Conservation (phyloP, 2,329 filamentous ascomycete genomes). For the Stylonectria norvegica region DNA sequence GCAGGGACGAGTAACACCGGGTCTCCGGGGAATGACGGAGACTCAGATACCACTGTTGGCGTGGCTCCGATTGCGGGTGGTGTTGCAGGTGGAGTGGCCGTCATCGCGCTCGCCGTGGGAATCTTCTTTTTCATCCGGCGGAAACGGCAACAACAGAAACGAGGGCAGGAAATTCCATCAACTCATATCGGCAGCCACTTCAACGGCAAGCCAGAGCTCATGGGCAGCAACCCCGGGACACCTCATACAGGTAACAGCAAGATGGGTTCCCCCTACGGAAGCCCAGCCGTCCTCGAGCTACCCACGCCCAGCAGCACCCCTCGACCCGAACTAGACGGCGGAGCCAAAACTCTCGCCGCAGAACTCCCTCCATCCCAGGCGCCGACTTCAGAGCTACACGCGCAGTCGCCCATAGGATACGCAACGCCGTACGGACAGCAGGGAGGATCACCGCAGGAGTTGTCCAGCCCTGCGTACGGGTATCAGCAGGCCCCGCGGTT, state of each 20-base stretch:
- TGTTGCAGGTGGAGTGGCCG: slow-evolving; percentile 26
- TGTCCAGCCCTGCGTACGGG: slow-evolving; percentile 19
- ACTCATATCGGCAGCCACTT: slow-evolving; percentile 12
- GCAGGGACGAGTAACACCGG: not conserved
- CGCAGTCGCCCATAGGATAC: slow-evolving; percentile 13
- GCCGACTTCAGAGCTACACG: slow-evolving; percentile 27
- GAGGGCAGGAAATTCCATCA: slow-evolving; percentile 21
- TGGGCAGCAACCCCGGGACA: slow-evolving; percentile 12
- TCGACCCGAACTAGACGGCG: slow-evolving; percentile 25
- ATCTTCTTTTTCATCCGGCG: slow-evolving; percentile 38
- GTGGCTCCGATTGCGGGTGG: slow-evolving; percentile 35
- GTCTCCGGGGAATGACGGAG: slow-evolving; percentile 7
- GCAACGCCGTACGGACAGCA: slow-evolving; percentile 21
- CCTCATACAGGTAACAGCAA: slow-evolving; percentile 4
- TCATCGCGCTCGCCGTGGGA: slow-evolving; percentile 27
- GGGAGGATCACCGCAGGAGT: slow-evolving; percentile 19
- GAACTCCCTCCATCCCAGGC: slow-evolving; percentile 25
- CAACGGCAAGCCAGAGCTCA: slow-evolving; percentile 34
- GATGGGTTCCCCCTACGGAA: slow-evolving; percentile 8
- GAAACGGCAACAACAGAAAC: slow-evolving; percentile 25
- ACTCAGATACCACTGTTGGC: slow-evolving; percentile 13
- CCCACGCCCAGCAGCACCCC: slow-evolving; percentile 23
- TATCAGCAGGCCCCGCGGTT: slow-evolving; percentile 13
- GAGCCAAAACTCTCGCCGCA: slow-evolving; percentile 13
- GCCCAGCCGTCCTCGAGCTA: slow-evolving; percentile 15